Conservation (phyloP, 176 grass and related monocot species). For the Calamus simplicifolius region DNA sequence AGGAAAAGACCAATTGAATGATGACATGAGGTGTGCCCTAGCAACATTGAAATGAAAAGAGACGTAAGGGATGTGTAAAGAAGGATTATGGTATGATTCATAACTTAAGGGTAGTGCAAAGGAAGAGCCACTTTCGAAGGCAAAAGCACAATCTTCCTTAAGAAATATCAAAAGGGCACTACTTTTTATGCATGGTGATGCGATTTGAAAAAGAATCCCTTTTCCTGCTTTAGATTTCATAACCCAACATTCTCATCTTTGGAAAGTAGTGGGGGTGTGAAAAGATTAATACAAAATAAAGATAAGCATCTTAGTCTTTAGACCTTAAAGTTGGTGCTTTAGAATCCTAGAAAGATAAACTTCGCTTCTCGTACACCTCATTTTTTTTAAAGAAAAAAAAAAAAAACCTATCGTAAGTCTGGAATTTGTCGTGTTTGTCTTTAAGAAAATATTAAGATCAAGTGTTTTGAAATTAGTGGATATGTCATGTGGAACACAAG, state of each 20-base stretch:
- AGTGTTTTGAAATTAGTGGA: too few relatives aligned
- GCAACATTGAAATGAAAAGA: background rate
- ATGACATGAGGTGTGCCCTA: constrained; percentile 1
- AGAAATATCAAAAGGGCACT: constrained; percentile 9
- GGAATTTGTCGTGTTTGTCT: constrained; percentile 38
- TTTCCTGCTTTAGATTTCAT: constrained; percentile 55
- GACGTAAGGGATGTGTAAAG: background rate
- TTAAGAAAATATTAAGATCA: background rate
- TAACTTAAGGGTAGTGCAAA: constrained; percentile 45
- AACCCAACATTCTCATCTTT: constrained; percentile 56
- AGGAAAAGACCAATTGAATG: background rate
- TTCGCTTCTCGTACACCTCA: constrained; percentile 4
- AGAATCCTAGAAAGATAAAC: constrained; percentile 68
- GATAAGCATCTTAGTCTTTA: constrained; percentile 72
- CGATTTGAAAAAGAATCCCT: constrained; percentile 52
- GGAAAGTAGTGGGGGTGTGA: constrained; percentile 47
- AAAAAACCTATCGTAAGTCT: constrained; percentile 29
- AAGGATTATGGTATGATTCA: constrained; percentile 27
- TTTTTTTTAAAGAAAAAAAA: constrained; percentile 23
- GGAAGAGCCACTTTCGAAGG: constrained; percentile 52
- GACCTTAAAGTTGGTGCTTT: constrained; percentile 55
- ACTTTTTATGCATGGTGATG: constrained; percentile 75
- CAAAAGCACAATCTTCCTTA: constrained; percentile 29
- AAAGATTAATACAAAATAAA: constrained; percentile 58
- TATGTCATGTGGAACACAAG: too few relatives aligned